Percentiles rank a stretch among this genome's conserved stretches.
These are phyloP conservation scores for Torulaspora delbrueckii DNA, from an alignment of 805 yeast species.

Conservation along the genomic window DNA sequence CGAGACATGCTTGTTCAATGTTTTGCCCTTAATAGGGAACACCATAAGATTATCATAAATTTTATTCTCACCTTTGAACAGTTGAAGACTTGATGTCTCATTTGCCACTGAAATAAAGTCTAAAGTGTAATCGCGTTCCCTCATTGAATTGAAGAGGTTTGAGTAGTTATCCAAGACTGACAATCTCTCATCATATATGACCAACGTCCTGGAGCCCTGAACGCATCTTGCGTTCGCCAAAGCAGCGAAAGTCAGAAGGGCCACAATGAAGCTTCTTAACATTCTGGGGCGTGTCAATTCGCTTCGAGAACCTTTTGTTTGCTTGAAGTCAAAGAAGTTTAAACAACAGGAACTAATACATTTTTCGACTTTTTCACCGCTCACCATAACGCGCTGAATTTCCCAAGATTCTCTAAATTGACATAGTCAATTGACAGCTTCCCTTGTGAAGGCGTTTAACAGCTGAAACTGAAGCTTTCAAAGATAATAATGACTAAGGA, in stretches of 20 bases:
- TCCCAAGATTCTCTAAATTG: not conserved
- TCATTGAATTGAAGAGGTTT: constrained; percentile 27
- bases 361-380: not conserved
- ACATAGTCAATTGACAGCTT: no score
- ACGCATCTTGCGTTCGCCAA: constrained; percentile 16
- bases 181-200: constrained; percentile 33
- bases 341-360: not conserved
- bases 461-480: not conserved
- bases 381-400: not conserved
- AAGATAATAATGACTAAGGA: constrained; percentile 2
- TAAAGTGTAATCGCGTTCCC: constrained; percentile 36
- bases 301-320: not conserved
- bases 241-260: constrained; percentile 6
- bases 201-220: constrained; percentile 31
- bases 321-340: not conserved
- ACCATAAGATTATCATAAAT: constrained; percentile 53
- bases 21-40: constrained; percentile 53
- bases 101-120: constrained; percentile 24
- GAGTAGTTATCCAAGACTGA: constrained; percentile 28
- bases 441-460: not conserved
- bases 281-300: constrained; percentile 3
- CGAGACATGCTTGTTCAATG: constrained; percentile 38
- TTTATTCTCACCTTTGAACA: constrained; percentile 41
- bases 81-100: constrained; percentile 15
- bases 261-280: constrained; percentile 6